Evolutionary conservation across 164 flowering plant genomes (phyloP).

Genomic region (Umbilicus rupestris): DNA sequence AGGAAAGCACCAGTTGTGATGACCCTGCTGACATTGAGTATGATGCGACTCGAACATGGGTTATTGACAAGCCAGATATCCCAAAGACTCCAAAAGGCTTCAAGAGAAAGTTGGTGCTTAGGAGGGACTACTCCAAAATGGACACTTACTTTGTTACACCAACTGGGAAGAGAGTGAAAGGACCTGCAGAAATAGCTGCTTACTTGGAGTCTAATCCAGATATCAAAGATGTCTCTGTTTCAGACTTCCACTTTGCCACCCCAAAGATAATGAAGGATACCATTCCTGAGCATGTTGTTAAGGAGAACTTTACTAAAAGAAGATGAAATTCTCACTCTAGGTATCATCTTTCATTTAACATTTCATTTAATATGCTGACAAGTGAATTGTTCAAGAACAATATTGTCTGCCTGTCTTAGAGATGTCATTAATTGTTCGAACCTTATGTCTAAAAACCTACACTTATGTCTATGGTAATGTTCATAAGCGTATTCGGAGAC

Average conservation of each 20-base stretch:
- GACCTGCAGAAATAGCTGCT: slow-evolving; percentile 32
- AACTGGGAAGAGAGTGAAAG: slow-evolving; percentile 48
- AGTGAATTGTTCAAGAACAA: no score
- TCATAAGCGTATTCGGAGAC: no score
- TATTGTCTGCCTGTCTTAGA: no score
- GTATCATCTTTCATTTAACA: neutral
- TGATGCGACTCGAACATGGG: slow-evolving; percentile 60
- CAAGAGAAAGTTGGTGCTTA: slow-evolving; percentile 38
- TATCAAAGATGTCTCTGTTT: slow-evolving; percentile 24
- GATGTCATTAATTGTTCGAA: no score
- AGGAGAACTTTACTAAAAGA: slow-evolving; percentile 17
- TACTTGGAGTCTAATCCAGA: slow-evolving; percentile 41
- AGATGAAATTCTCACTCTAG: neutral
- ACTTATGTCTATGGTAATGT: no score
- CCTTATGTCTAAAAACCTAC: no score
- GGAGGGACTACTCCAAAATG: slow-evolving; percentile 51
- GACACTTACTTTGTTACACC: slow-evolving; percentile 58
- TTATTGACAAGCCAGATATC: slow-evolving; percentile 59
- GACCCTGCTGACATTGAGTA: slow-evolving; percentile 65
- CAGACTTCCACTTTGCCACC: slow-evolving; percentile 39
- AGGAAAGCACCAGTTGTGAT: slow-evolving; percentile 43
- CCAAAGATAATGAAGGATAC: slow-evolving; percentile 70
- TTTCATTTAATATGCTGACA: no score
- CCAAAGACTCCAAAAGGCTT: slow-evolving; percentile 72
- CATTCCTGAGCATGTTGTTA: slow-evolving; percentile 25